Evolutionary conservation across 148 eudicot species (phyloP), one percentile per base, ranked within the genome.

Genomic region (Bassia scoparia): DNA sequence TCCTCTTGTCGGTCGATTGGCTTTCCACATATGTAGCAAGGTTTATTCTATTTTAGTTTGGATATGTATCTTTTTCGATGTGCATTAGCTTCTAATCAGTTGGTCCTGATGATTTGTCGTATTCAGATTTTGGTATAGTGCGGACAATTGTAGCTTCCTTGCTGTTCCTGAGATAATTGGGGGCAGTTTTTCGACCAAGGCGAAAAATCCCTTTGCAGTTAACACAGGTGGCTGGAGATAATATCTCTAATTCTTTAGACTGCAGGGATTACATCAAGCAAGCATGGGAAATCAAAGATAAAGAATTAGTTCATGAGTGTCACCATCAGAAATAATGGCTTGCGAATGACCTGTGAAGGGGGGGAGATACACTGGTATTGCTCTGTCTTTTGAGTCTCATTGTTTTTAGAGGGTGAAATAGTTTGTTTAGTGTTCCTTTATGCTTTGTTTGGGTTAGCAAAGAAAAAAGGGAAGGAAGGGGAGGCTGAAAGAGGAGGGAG

Each of bases 101-200:
- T 69, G 27, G 2, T 69, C 29, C 37, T 75, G 29, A 68, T 29
- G 63, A 38, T 43, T 21, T 62, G 52, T 61, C 41, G 64, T 33
- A 15, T 78, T 23, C 14, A 50, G 30, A 27, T 12, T 75, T 46
- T 62, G 38, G 33, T 35, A 13, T 79, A 29, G n/a, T 72, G 84
- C 89, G 91, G 98, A 91, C 79, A 81, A 88, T 95, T 74, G 88
- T 84, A 97, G 99, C 15, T 95, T 95, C 76, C 99, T 95, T 66
- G 97, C 99, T 13, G 90, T 95, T 62, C 85, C 92, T 48, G 92
- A 83, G 75, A 77, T 92, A 54, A 86, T 86, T 23, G 97, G 96
- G 43, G 97, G 99, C 63, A 86, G 79, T 37, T 95, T 91, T 73
- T 89, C 94, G 21, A 97, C 99, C 60, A 89, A 88, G 76, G 86